These are phyloP conservation scores for Suillus sp. DNA, from an alignment of 768 basidiomycete species.

Conservation along the genomic window DNA sequence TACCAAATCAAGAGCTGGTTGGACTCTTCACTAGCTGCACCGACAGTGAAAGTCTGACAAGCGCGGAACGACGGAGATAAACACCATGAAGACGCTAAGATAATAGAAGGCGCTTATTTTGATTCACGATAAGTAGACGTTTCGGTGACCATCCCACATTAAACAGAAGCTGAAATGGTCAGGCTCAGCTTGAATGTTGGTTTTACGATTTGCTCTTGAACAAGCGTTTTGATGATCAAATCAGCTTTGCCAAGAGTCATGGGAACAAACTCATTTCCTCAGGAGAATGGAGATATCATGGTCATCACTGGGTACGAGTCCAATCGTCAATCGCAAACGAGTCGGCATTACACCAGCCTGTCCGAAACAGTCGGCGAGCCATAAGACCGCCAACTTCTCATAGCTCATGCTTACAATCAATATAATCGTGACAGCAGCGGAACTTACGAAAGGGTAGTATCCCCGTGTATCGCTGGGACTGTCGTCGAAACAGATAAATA, in stretches of 20 bases:
- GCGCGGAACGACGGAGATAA: background rate
- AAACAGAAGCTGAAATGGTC: background rate
- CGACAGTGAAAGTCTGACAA: background rate
- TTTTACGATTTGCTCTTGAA: background rate
- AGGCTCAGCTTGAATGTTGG: too few relatives aligned
- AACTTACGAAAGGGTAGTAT: background rate
- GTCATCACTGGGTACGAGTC: background rate
- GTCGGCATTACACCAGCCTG: background rate
- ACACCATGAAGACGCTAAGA: too few relatives aligned
- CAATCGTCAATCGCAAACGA: background rate
- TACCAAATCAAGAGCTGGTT: background rate
- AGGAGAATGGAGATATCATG: background rate
- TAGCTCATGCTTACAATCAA: background rate
- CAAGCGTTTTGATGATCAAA: background rate
- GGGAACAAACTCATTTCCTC: background rate
- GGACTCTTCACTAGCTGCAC: background rate
- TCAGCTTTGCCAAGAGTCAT: background rate
- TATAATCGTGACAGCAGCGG: background rate
- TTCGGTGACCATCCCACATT: background rate
- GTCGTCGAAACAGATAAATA: constrained; percentile 4
- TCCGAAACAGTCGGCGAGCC: background rate
- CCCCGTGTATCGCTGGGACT: background rate
- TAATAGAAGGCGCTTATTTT: background rate
- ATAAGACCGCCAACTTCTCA: background rate
- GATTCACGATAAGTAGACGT: background rate